Evolutionary conservation across 163 green algal genomes (phyloP), one percentile per base, ranked within the genome.

Genomic region (Scenedesmus sp.): DNA sequence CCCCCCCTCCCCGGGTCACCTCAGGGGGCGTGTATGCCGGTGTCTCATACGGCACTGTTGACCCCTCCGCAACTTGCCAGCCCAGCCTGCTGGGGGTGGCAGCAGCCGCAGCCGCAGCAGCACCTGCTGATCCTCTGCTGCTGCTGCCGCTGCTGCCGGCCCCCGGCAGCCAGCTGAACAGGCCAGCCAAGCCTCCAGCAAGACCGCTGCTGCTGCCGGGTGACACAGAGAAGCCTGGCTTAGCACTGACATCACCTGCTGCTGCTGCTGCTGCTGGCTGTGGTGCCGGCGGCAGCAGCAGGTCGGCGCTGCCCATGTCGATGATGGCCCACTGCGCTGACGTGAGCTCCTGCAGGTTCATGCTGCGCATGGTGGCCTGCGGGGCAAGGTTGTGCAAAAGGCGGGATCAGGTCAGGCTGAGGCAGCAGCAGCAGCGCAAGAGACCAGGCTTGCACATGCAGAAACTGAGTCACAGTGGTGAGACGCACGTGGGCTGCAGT

Each of bases 21-120:
- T 89, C 85, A 26, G 85, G 85, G 35, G 85, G 85, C 24, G 68
- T 51, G 30, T 89, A 89, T 37, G 85, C 85, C 1, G 68, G 68
- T 22, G 68, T 89, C 30, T 89, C 85, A 33, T 83, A 89, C 1
- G 26, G 22, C 10, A 43, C 26, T 76, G 65, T 30, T 40, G 65
- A 76, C 30, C 65, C 65, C 30, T 76, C 65, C 30, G 30, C 65
- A 22, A 76, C 65, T 5, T 30, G 65, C 65, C 65, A 76, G 30
- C 65, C 26, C 1, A 76, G 65, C 65, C 30, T 37, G 65, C 65
- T 76, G 30, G 65, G 30, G 7, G 30, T 40, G 30, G 65, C 65
- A 40, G 65, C 30, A 76, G 65, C 65, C 37, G 61, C 61, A 76
- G 61, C 61, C n/a, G 40, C 76, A 46, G 37, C 76, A 46, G 76